Evolutionary conservation across 108 stramenopile genomes (phyloP).

Genomic region (Fragilariopsis cylindrus): DNA sequence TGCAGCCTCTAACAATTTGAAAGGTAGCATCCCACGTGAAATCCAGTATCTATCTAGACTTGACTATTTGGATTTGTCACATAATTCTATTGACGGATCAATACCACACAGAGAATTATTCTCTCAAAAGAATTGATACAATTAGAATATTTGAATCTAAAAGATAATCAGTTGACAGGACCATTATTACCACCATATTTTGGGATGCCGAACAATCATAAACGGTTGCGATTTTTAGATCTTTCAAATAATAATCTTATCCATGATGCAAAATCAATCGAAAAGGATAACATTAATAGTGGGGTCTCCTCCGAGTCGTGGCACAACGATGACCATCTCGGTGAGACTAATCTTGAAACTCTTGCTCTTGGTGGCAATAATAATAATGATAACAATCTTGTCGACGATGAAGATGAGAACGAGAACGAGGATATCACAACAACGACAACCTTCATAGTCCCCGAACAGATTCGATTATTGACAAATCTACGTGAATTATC

Average conservation of each 20-base stretch:
- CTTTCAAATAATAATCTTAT: constrained; percentile 18
- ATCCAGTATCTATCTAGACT: constrained; percentile 26
- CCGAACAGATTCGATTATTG: constrained; percentile 23
- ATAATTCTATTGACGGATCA: constrained; percentile 44
- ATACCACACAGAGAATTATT: constrained; percentile 41
- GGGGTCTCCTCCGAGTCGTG: too few species aligned
- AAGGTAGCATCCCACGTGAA: constrained; percentile 51
- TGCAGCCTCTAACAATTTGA: constrained; percentile 44
- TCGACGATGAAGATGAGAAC: too few species aligned
- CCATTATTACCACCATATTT: constrained; percentile 27
- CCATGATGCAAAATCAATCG: not conserved
- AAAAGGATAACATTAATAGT: too few species aligned
- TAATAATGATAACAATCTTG: not conserved
- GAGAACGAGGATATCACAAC: constrained; percentile 20
- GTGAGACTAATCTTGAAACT: constrained; percentile 22
- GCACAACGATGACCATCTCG: not conserved
- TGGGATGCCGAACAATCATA: constrained; percentile 5
- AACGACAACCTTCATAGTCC: constrained; percentile 31
- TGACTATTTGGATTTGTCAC: constrained; percentile 41
- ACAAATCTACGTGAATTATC: constrained; percentile 34
- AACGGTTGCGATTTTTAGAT: constrained; percentile 19
- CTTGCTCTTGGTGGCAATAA: constrained; percentile 47
- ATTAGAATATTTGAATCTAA: constrained; percentile 37
- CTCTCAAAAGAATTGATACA: constrained; percentile 10
- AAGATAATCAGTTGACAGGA: constrained; percentile 30